Base-by-base conservation (phyloP, 805 yeast genomes). In the Pichia insulana region DNA sequence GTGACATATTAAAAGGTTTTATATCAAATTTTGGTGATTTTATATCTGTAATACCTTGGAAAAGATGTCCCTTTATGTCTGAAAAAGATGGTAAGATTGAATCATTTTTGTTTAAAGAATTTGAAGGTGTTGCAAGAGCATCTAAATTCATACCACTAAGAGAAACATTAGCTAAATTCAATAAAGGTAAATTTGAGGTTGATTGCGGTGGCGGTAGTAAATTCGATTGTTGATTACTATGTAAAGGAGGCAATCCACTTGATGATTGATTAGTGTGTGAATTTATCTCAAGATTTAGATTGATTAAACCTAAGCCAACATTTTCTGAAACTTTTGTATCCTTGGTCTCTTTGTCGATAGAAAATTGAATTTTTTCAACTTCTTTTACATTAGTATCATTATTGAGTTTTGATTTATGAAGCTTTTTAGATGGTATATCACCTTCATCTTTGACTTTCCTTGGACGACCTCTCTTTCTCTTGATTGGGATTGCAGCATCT, bases 21-120 rank as follows among this genome's bases (percentile, higher is more conserved):
- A 38, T 10, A 20, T 45, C 45, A 26, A 31, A 34, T 18, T 34
- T 38, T 4, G 44, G 44, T 30, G 41, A 40, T 25, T 31, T 25
- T 8, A 38, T 18, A 19, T 46, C 43, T 11, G 22, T 28, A 7
- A 37, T 15, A 4, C 34, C n/a, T 25, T 13, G 15, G 19, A 45
- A 32, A 12, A 30, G 12, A 8, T 18, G 42, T 25, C 25, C 26
- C 22, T 41, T 47, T n/a, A 47, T 33, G 27, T 46, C 51, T 1
- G 46, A 36, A 27, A 44, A 48, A 9, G 51, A 48, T 5, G 48
- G 46, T n/a, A 47, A 27, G n/a, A 17, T 36, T 11, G 37, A 35
- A 4, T 34, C 34, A 34, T 42, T 32, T 16, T 39, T 36, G 26
- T 28, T 41, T 12, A 40, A 19, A 13, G 34, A 37, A 18, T 39